Base-by-base conservation (phyloP, 169 alveolate species). In the Plasmodium vinckei region DNA sequence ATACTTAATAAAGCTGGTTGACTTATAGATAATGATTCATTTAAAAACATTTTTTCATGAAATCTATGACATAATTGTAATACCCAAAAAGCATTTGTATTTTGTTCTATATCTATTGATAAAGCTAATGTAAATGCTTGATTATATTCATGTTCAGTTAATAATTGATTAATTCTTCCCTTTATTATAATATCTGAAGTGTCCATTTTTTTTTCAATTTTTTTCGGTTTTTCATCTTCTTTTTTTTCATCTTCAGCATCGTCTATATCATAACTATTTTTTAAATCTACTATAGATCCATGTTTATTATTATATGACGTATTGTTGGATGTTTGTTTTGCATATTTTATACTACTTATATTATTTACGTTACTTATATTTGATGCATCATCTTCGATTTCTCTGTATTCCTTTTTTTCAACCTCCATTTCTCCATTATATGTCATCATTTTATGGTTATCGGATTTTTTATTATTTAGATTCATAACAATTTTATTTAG, bases 101-200 rank as follows among this genome's bases (percentile, higher is more conserved):
- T 69, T 25, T 72, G 67, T 82, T 82, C 90, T 13, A 82, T 82
- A 49, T 82, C 90, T 13, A 82, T 57, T 10, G 90, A 82, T 10
- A 82, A 27, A 7, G 90, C 90, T 42, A 82, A 69, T 17, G 84
- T 69, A 70, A 82, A 82, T 9, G 90, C 90, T 47, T 82, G 64
- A 44, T 82, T 68, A 25, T 67, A 47, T 44, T 65, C 82, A 54
- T 72, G 86, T 60, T 82, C 90, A 68, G 86, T 82, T 19, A 82
- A 60, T 10, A 82, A 61, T 61, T 82, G 90, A 59, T 82, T 82
- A 56, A 82, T 82, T 68, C 64, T 53, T 15, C 90, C 90, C 42
- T 68, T 82, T 9, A 61, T 82, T n/a, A 82, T 70, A 23, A 82
- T 69, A 17, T 69, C 84, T 19, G 73, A 23, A 13, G 67, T 19